Percentiles rank a stretch among this genome's conserved stretches.
Conservation (phyloP, 2,329 filamentous ascomycete genomes). For the Colletotrichum spinosum region DNA sequence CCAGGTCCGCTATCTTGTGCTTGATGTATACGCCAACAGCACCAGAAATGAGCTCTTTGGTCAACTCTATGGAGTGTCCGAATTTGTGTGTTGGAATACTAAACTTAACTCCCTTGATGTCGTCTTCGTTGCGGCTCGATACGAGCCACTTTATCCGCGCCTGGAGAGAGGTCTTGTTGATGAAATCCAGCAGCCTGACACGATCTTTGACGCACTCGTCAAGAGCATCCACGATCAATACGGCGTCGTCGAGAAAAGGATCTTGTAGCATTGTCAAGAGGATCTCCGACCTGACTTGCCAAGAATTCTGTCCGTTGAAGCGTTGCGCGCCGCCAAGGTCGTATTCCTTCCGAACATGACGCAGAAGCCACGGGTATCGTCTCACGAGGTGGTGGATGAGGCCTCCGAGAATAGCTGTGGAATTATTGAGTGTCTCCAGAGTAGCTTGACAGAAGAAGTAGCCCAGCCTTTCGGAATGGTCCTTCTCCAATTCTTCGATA, state of each 20-base stretch:
- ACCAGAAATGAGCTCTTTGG: constrained; percentile 44
- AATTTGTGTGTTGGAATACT: constrained; percentile 35
- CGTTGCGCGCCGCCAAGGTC: background rate
- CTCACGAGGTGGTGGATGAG: constrained; percentile 54
- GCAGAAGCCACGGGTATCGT: background rate
- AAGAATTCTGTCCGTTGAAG: background rate
- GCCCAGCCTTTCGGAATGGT: constrained; percentile 39
- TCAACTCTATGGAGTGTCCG: constrained; percentile 50
- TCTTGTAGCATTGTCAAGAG: constrained; percentile 54
- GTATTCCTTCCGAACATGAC: background rate
- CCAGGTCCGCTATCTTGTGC: constrained; percentile 44
- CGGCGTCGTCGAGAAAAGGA: constrained; percentile 40
- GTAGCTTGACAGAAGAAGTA: constrained; percentile 59
- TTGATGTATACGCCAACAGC: constrained; percentile 51
- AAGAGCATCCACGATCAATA: constrained; percentile 49
- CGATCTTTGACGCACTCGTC: constrained; percentile 10
- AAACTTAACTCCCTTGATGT: constrained; percentile 51
- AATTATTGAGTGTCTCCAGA: constrained; percentile 50
- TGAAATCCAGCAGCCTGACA: constrained; percentile 49
- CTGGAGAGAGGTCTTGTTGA: constrained; percentile 33
- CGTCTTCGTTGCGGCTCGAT: constrained; percentile 54
- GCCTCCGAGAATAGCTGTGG: constrained; percentile 54
- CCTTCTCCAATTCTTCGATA: constrained; percentile 46
- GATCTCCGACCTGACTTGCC: constrained; percentile 44
- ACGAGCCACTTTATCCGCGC: constrained; percentile 55